Evolutionary conservation across 2,329 filamentous ascomycete species (phyloP).

Genomic region (Hirsutella minnesotensis): DNA sequence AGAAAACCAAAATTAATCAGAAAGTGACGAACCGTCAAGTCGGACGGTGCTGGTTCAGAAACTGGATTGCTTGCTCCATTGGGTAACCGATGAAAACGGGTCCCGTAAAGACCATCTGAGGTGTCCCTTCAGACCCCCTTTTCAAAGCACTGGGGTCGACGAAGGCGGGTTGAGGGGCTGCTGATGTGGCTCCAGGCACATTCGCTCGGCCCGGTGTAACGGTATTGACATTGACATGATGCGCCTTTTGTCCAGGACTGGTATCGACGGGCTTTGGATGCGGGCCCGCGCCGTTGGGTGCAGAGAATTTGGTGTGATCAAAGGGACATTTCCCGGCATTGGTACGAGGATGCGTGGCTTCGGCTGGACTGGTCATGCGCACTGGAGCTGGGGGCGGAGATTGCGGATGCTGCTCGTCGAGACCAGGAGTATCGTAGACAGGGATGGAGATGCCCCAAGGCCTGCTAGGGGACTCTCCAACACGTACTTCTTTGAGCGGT

Average conservation of each 20-base stretch:
- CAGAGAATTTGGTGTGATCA: conserved; percentile 33
- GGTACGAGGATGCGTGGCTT: conserved; percentile 12
- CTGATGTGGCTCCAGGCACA: conserved; percentile 4
- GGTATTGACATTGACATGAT: conserved; percentile 11
- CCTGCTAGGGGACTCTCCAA: conserved; percentile 84
- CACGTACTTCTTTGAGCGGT: conserved; percentile 75
- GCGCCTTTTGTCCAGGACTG: conserved; percentile 1
- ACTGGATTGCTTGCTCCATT: conserved; percentile 65
- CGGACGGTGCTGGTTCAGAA: conserved; percentile 51
- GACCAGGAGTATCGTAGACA: conserved; percentile 30
- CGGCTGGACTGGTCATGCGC: conserved; percentile 30
- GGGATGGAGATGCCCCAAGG: conserved; percentile 90
- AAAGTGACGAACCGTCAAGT: conserved; percentile 10
- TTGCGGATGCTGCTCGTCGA: conserved; percentile 28
- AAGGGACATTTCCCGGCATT: conserved; percentile 46
- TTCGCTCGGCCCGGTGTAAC: conserved; percentile 7
- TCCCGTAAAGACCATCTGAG: conserved; percentile 80
- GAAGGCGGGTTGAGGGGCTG: conserved; percentile 34
- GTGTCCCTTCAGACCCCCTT: conserved; percentile 18
- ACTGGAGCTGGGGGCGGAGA: conserved; percentile 49
- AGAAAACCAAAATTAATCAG: too few species aligned
- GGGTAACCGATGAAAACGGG: conserved; percentile 91
- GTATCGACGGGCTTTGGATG: conserved; percentile 7
- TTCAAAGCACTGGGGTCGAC: conserved; percentile 31
- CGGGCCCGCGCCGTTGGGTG: conserved; percentile 16